A percentile compares a stretch with the other conserved stretches of the same genome.
Conservation (phyloP, 176 grass and related monocot genomes). For the Elaeis guineensis region DNA sequence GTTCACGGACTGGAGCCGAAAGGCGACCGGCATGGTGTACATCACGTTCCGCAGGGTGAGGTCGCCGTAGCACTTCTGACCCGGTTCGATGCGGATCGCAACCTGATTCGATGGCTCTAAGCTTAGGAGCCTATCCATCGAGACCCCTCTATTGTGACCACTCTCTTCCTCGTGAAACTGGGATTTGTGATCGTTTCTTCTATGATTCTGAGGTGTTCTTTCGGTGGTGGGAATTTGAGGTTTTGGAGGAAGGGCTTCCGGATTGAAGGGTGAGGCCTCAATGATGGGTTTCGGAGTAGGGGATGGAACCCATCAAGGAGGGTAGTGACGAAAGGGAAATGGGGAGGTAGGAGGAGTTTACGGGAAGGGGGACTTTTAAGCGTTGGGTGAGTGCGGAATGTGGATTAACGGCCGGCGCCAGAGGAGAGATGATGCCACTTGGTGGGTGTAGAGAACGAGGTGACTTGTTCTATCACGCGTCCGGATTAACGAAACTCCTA, state of each 20-base stretch:
- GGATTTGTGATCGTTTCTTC: no score
- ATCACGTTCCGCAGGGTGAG: constrained; percentile 59
- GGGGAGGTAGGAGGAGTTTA: not conserved
- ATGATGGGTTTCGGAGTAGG: no score
- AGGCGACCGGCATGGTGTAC: constrained; percentile 87
- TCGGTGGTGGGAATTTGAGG: not conserved
- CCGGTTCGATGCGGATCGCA: constrained; percentile 37
- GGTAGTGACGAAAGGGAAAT: not conserved
- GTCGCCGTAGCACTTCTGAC: constrained; percentile 34
- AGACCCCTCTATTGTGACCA: not conserved
- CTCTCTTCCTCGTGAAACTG: no score
- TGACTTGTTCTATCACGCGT: constrained; percentile 46
- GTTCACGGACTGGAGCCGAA: constrained; percentile 44
- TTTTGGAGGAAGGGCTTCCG: not conserved
- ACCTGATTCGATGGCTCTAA: constrained; percentile 59
- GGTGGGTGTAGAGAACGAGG: constrained; percentile 67
- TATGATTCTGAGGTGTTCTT: no score
- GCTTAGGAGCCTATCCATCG: constrained; percentile 65
- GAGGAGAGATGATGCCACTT: constrained; percentile 43
- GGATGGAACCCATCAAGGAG: constrained; percentile 10
- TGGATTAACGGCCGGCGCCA: constrained; percentile 29
- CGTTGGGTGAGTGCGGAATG: no score
- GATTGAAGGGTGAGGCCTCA: constrained; percentile 3
- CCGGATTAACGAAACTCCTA: not conserved
- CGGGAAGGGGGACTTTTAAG: constrained; percentile 4